Evolutionary conservation across 2,329 filamentous ascomycete species (phyloP), one percentile per base, ranked within the genome.

Genomic region (Coniosporium tulheliwenetii): DNA sequence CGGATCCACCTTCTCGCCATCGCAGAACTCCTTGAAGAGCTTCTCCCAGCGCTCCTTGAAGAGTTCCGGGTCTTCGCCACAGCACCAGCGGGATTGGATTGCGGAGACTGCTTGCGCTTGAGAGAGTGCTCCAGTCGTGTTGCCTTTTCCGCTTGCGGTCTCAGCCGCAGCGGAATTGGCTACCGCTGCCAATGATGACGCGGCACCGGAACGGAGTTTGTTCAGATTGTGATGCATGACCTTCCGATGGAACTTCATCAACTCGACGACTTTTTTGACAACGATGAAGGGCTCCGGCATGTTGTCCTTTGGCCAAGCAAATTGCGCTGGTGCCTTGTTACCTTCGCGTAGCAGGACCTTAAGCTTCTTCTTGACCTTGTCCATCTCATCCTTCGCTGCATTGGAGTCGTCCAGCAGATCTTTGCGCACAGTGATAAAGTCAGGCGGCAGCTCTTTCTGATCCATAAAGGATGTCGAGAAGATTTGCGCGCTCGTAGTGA

Each of bases 331-430:
- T 1, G 89, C 84, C 54, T 91, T 83, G 45, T 86, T 85, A n/a
- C 89, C 91, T 59, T 94, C 84, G 29, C 91, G 79, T 43, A 98
- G 63, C 14, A 98, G 70, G 1, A 85, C 80, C 65, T 98, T 98
- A 26, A 98, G 73, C 75, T 93, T 95, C 74, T 98, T 98, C 71
- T 98, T 98, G 42, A 98, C 91, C 62, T 94, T 95, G 63, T 98
- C 93, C 83, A 95, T 98, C 54, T 94, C 86, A 57, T 98, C 91
- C 59, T 98, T 98, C 43, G 91, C 91, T 3, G 91, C 91, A 59
- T 98, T 98, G 0, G 87, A 96, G 57, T 98, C 91, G 57, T 98
- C 91, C 2, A 98, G 67, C 5, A 98, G 71, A 60, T 96, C 87
- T 57, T 98, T 98, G 40, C 91, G 79, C 42, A 96, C 80, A 30